Evolutionary conservation across 1,139 yeast species (phyloP), one percentile per base, ranked within the genome.

Genomic region (Taphrina betulina): DNA sequence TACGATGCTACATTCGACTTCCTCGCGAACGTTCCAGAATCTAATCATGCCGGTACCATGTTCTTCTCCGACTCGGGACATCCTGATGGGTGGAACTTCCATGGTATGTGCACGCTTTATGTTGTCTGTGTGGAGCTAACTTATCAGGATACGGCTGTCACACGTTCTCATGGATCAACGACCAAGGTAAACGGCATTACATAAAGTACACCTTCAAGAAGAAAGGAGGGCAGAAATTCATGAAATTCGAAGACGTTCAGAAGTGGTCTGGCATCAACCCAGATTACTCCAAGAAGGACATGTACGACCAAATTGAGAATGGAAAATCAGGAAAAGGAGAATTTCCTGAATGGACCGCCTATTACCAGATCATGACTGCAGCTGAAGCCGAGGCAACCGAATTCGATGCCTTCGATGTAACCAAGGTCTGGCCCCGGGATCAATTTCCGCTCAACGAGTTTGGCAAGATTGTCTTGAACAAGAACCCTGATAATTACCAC

Each of bases 61-160:
- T 70, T 81, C 69, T 81, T 82, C 67, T 77, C 82, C 44, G 84
- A 81, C 69, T 77, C 87, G 66, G 87, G 86, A 69, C 81, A 84
- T 41, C 88, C 88, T 36, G 78, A 79, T 52, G 72, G 77, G 52
- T 82, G 78, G 74, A n/a, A n/a, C n/a, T n/a, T n/a, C n/a, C n/a
- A n/a, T n/a, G n/a, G n/a, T n/a, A n/a, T n/a, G n/a, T n/a, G n/a
- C n/a, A n/a, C n/a, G n/a, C n/a, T n/a, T n/a, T n/a, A n/a, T n/a
- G n/a, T n/a, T n/a, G n/a, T n/a, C n/a, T n/a, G n/a, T n/a, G n/a
- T n/a, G n/a, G n/a, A n/a, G n/a, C n/a, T n/a, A 75, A 85, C 67
- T 75, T 77, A 67, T 73, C 82, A 67, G 86, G 85, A 59, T 82
- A 78, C 72, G 82, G 87, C 22, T 87, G 86, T 57, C 87, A 82